Conservation (phyloP, 1,284 basidiomycete species). For the Cutaneotrichosporon cavernicola region DNA sequence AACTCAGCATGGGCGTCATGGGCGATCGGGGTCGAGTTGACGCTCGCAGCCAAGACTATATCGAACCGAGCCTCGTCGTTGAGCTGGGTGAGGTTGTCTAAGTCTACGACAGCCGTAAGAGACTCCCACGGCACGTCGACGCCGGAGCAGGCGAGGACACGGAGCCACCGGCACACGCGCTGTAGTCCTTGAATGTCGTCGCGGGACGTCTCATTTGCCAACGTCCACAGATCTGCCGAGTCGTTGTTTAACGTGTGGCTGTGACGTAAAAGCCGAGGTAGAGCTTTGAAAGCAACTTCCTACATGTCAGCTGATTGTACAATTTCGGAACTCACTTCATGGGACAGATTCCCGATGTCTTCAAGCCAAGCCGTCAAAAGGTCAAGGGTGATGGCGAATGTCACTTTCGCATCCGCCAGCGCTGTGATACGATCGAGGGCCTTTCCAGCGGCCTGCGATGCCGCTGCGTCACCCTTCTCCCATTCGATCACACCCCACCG, state of each 20-base stretch:
- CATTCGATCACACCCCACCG: constrained; percentile 16
- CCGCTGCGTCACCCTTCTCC: constrained; percentile 21
- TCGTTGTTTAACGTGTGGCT: constrained; percentile 30
- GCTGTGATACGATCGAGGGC: constrained; percentile 37
- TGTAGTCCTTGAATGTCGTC: constrained; percentile 57
- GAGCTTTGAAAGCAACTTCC: constrained; percentile 52
- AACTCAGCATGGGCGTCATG: constrained; percentile 28
- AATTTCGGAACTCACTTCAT: constrained; percentile 24
- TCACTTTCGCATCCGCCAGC: constrained; percentile 49
- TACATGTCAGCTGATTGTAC: constrained; percentile 12
- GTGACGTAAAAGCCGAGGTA: constrained; percentile 61
- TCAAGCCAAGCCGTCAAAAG: constrained; percentile 67
- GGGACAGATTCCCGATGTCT: constrained; percentile 36
- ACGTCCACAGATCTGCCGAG: constrained; percentile 60
- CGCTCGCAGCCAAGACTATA: constrained; percentile 35
- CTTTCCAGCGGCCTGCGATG: constrained; percentile 30
- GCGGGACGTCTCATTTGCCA: constrained; percentile 57
- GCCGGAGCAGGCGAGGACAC: constrained; percentile 65
- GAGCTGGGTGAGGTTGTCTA: constrained; percentile 10
- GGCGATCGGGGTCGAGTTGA: constrained; percentile 33
- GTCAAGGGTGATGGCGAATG: constrained; percentile 64
- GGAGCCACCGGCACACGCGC: constrained; percentile 64
- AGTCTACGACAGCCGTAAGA: constrained; percentile 28
- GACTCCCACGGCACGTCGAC: constrained; percentile 61
- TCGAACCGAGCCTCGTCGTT: constrained; percentile 28